A percentile compares a stretch with the other conserved stretches of the same genome.
These are phyloP conservation scores for Letharia columbiana DNA, from an alignment of 495 filamentous ascomycete genomes.

Conservation along the genomic window DNA sequence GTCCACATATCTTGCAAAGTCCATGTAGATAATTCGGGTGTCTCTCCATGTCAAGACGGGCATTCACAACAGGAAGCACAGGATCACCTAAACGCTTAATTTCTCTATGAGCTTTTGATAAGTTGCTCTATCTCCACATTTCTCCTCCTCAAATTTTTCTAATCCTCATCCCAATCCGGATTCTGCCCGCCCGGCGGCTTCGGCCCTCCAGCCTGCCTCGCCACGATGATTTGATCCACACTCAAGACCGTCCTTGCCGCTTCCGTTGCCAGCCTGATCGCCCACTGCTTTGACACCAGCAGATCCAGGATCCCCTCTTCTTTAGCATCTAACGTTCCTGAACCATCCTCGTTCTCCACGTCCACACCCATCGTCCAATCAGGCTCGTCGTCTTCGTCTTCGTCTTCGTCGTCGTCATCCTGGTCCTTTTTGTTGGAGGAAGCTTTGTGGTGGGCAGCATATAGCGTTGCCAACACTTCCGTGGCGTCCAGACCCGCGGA, in stretches of 20 bases:
- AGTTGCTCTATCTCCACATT: neutral
- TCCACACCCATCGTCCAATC: constrained; percentile 90
- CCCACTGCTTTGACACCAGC: constrained; percentile 84
- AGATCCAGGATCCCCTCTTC: constrained; percentile 91
- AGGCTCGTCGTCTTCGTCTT: constrained; percentile 47
- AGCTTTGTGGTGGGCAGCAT: constrained; percentile 82
- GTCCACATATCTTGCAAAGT: neutral
- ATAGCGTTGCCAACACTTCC: constrained; percentile 82
- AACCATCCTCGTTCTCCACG: constrained; percentile 73
- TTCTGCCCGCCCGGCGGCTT: constrained; percentile 78
- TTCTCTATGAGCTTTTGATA: constrained; percentile 10
- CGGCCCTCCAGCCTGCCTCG: constrained; percentile 91
- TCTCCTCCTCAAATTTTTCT: constrained; percentile 25
- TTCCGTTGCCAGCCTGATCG: constrained; percentile 92
- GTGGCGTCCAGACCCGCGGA: constrained; percentile 93
- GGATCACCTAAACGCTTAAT: neutral
- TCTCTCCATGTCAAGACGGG: neutral
- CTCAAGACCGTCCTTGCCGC: constrained; percentile 88
- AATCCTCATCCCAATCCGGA: constrained; percentile 98
- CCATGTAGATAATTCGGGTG: neutral
- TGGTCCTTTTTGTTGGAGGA: constrained; percentile 18
- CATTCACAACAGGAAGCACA: neutral
- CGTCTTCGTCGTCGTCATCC: constrained; percentile 33
- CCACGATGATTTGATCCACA: constrained; percentile 98
- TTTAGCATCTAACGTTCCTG: constrained; percentile 77